Evolutionary conservation across 2,329 filamentous ascomycete genomes (phyloP).

Genomic region (Aspergillus alliaceus): DNA sequence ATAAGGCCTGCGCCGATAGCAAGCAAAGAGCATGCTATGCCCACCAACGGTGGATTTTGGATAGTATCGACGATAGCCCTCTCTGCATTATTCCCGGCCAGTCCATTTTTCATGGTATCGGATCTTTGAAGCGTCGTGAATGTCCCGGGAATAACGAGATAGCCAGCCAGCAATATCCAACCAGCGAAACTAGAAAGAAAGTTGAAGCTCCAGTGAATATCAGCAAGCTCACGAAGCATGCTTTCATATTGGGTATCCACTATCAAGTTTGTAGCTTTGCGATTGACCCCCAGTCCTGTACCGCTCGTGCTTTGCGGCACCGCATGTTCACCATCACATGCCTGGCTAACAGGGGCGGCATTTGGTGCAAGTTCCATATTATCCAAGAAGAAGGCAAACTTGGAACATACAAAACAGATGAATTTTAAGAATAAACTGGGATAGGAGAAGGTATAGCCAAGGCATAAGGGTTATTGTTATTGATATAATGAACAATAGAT

Average conservation of each 20-base stretch:
- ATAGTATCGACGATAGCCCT: slow-evolving; percentile 31
- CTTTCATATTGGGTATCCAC: slow-evolving; percentile 41
- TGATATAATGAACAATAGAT: neutral
- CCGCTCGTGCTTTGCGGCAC: neutral
- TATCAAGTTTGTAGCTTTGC: neutral
- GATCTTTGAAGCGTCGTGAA: slow-evolving; percentile 47
- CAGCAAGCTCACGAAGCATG: slow-evolving; percentile 51
- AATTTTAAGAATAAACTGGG: neutral
- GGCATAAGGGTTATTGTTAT: neutral
- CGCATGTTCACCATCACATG: neutral
- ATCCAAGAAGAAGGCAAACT: neutral
- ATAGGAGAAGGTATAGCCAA: neutral
- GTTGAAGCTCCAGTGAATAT: slow-evolving; percentile 49
- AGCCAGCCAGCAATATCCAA: slow-evolving; percentile 55
- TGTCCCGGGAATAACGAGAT: slow-evolving; percentile 54
- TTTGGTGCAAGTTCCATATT: neutral
- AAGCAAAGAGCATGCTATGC: slow-evolving; percentile 47
- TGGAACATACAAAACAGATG: neutral
- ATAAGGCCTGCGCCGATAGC: slow-evolving; percentile 44
- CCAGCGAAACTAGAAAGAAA: slow-evolving; percentile 46
- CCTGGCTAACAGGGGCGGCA: neutral
- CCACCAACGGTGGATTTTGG: slow-evolving; percentile 45
- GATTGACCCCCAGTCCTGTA: neutral
- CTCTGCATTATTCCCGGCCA: slow-evolving; percentile 28
- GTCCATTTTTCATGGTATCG: slow-evolving; percentile 22